Base-by-base conservation (phyloP, 106 monocot species). In the Dendrobium chrysotoxum region DNA sequence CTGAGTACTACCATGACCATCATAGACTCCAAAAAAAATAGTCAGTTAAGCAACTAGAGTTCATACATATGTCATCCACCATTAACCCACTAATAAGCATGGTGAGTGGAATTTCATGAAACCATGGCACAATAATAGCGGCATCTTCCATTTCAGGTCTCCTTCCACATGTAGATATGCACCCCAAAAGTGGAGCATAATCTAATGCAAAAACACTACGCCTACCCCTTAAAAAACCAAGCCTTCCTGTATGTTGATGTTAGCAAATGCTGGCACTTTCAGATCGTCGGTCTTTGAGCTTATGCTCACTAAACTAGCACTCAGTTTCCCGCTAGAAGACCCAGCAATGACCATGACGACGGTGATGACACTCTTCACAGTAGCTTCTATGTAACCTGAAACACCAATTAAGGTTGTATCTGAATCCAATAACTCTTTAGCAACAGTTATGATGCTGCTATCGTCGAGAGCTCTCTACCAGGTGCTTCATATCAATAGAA, bases 111-210 rank as follows among this genome's bases (percentile, higher is more conserved):
- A 93, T 90, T 53, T 85, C 83, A 13, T 77, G 79, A 76, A 95
- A 90, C 45, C 80, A 71, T 26, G 95, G 95, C 11, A 86, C 84
- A 1, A 84, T 75, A 4, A 82, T 79, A 16, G 81, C 71, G 2
- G 92, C 92, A 87, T 95, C 95, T 74, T 95, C 95, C 92, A 95
- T 95, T 83, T 95, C 95, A 13, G 88, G 84, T 84, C 90, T 82
- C 46, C 86, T 88, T 25, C 95, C 95, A 41, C 86, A 84, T 31
- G 87, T 87, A 18, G 92, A 88, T 1, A 82, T 64, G 28, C 76
- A 82, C 12, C 95, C 95, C 95, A 92, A 95, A n/a, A 90, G 86
- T 4, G 93, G 86, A 31, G 83, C 46, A 76, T 82, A 83, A 25
- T 88, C 78, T 0, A 58, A 55, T 9, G 78, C 44, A 8, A 80